These are phyloP conservation scores for Cladosporium sp. DNA, from an alignment of 2,329 filamentous ascomycete species.

Conservation along the genomic window DNA sequence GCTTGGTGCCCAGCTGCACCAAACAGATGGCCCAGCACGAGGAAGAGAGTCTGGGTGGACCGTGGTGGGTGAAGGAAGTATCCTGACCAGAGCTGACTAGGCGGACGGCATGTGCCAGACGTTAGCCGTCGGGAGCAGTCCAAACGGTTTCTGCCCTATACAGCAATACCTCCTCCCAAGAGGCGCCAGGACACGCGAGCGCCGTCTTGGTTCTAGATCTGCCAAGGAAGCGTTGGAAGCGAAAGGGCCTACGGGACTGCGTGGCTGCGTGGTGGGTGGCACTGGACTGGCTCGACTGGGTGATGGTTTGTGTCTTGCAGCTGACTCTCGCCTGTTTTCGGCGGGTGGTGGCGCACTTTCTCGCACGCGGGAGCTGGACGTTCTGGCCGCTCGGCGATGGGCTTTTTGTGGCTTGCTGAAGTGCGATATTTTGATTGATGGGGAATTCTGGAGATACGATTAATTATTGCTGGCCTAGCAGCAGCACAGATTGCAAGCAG, in stretches of 20 bases:
- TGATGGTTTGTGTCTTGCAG: too few species aligned
- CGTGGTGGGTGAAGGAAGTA: too few species aligned
- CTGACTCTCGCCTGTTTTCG: too few species aligned
- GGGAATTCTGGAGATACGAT: not conserved
- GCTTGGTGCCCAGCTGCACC: too few species aligned
- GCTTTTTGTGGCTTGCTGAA: not conserved
- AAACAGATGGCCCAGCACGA: too few species aligned
- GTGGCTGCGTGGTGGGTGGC: too few species aligned
- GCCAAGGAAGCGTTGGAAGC: constrained; percentile 5
- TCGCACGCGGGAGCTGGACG: not conserved
- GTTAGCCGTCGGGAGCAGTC: too few species aligned
- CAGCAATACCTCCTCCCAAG: constrained; percentile 5
- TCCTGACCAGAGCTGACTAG: not conserved
- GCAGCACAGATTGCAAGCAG: too few species aligned
- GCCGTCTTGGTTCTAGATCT: too few species aligned
- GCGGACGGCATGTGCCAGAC: constrained; percentile 7
- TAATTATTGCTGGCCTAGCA: not conserved
- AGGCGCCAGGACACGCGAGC: constrained; percentile 1
- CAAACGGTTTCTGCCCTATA: not conserved
- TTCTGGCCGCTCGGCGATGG: not conserved
- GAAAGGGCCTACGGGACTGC: not conserved
- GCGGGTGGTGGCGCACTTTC: not conserved
- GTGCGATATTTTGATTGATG: not conserved
- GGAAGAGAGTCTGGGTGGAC: too few species aligned
- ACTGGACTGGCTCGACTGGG: too few species aligned